These are phyloP conservation scores for Rhodotorula sp. DNA, from an alignment of 1,284 basidiomycete genomes.

Conservation along the genomic window DNA sequence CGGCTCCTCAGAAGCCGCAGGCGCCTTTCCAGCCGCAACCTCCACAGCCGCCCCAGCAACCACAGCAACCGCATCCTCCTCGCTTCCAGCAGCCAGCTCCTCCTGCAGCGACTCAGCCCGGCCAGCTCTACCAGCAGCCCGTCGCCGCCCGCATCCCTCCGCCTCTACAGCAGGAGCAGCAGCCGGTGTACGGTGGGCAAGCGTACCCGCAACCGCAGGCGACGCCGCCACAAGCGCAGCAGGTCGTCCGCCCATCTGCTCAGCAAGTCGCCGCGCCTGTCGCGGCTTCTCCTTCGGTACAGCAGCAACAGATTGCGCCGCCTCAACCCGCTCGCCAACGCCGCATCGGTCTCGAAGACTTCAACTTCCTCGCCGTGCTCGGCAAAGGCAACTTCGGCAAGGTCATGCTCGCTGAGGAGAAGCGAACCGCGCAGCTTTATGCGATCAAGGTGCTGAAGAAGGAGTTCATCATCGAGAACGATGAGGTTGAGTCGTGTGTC, in stretches of 20 bases:
- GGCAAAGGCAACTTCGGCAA: conserved; percentile 99
- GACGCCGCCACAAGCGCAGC: conserved; percentile 38
- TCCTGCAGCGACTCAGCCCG: conserved; percentile 24
- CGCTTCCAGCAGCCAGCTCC: conserved; percentile 24
- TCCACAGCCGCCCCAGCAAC: conserved; percentile 32
- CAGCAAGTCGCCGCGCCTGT: conserved; percentile 34
- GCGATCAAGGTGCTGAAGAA: conserved; percentile 99
- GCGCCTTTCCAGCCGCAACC: conserved; percentile 22
- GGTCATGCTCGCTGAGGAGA: conserved; percentile 99
- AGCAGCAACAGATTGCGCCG: conserved; percentile 23
- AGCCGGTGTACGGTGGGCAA: background rate
- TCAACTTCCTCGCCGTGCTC: conserved; percentile 97
- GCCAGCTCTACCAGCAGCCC: conserved; percentile 32
- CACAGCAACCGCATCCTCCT: conserved; percentile 29
- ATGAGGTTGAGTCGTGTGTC: conserved; percentile 93
- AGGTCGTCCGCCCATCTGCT: conserved; percentile 47
- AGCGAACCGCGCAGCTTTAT: conserved; percentile 79
- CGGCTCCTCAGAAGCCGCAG: conserved; percentile 2
- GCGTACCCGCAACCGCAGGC: conserved; percentile 9
- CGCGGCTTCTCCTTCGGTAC: conserved; percentile 31
- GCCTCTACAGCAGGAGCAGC: conserved; percentile 33
- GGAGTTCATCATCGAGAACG: conserved; percentile 99
- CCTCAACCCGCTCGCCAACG: conserved; percentile 3
- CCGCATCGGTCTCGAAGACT: conserved; percentile 93
- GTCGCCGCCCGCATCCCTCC: conserved; percentile 29